A percentile compares a stretch with the other conserved stretches of the same genome.
Evolutionary conservation across 129 eudicot species (phyloP).

Genomic region (Pittosporum tobira): DNA sequence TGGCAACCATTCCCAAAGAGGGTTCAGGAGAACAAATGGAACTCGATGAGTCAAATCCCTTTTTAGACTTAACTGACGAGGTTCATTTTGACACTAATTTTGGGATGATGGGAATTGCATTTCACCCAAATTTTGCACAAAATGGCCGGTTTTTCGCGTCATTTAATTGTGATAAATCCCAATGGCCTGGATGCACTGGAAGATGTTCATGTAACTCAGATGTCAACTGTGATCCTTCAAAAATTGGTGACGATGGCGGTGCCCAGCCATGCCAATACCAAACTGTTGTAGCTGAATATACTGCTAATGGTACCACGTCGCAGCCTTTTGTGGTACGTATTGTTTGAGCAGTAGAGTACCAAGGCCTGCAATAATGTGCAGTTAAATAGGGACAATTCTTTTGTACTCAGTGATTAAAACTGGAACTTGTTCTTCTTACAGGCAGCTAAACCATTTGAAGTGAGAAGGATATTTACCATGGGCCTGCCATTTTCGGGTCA

Average conservation of each 20-base stretch:
- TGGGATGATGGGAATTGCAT: constrained; percentile 81
- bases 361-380: no score
- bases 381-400: no score
- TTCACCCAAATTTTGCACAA: constrained; percentile 68
- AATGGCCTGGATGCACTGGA: constrained; percentile 57
- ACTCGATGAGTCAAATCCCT: constrained; percentile 56
- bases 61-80: constrained; percentile 62
- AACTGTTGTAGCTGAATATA: constrained; percentile 66
- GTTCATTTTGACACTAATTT: constrained; percentile 61
- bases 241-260: constrained; percentile 36
- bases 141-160: constrained; percentile 82
- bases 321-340: constrained; percentile 40
- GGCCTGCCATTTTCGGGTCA: constrained; percentile 75
- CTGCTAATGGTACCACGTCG: constrained; percentile 45
- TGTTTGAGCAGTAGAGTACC: no score
- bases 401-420: neutral
- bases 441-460: constrained; percentile 62
- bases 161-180: constrained; percentile 62
- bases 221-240: constrained; percentile 75
- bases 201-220: constrained; percentile 88
- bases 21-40: constrained; percentile 54
- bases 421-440: constrained; percentile 6
- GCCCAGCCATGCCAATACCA: constrained; percentile 77
- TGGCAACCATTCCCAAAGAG: constrained; percentile 53
- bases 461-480: constrained; percentile 81